These are phyloP conservation scores for Fusarium multiceps DNA, from an alignment of 2,329 filamentous ascomycete genomes.

Conservation along the genomic window DNA sequence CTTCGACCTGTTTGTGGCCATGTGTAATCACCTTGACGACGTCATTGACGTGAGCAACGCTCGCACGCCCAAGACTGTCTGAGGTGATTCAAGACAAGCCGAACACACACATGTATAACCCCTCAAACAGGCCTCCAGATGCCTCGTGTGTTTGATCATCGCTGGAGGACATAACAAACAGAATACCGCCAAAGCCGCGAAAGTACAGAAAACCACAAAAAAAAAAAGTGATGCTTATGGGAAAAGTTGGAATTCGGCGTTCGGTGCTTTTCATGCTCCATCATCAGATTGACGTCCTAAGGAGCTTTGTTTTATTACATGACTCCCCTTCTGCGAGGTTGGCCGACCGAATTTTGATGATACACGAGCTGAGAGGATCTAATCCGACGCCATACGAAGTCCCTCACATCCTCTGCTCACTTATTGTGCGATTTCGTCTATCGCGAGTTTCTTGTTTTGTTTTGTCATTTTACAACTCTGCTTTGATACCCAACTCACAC, in stretches of 20 bases:
- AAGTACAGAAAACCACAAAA: slow-evolving; percentile 40
- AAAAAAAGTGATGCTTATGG: slow-evolving; percentile 37
- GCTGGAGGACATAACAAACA: slow-evolving; percentile 41
- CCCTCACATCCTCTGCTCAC: slow-evolving; percentile 47
- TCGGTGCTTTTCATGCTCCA: slow-evolving; percentile 54
- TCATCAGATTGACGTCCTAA: slow-evolving; percentile 64
- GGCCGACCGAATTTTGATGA: slow-evolving; percentile 60
- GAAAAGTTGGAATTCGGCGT: slow-evolving; percentile 46
- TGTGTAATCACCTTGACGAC: slow-evolving; percentile 98
- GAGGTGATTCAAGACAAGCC: slow-evolving; percentile 44
- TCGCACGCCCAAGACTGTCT: slow-evolving; percentile 68
- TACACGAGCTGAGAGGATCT: slow-evolving; percentile 56
- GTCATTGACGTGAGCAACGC: slow-evolving; percentile 86
- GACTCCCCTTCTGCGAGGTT: slow-evolving; percentile 65
- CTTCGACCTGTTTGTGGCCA: slow-evolving; percentile 97
- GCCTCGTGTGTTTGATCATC: slow-evolving; percentile 37
- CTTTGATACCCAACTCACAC: slow-evolving; percentile 43
- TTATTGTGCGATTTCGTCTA: slow-evolving; percentile 38
- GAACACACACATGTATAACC: slow-evolving; percentile 28
- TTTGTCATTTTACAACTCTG: slow-evolving; percentile 38
- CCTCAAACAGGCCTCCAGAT: slow-evolving; percentile 38
- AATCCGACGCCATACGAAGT: slow-evolving; percentile 42
- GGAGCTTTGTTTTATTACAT: slow-evolving; percentile 55
- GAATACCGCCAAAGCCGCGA: slow-evolving; percentile 37
- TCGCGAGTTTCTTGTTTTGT: slow-evolving; percentile 34